Conservation (phyloP, 1,139 yeast species). For the Diutina pseudorugosa region DNA sequence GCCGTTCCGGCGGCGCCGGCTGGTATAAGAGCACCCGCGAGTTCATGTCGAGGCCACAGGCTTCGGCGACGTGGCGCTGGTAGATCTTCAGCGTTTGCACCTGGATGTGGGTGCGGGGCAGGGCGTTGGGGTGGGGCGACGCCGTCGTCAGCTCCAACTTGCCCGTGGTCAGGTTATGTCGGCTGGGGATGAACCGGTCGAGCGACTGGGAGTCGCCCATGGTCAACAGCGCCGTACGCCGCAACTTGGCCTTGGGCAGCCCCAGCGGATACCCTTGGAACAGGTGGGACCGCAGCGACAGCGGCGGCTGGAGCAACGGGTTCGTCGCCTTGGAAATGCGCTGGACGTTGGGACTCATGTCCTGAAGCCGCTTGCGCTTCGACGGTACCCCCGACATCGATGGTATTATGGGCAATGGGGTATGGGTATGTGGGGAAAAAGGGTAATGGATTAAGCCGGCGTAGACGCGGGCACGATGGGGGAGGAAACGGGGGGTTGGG, state of each 20-base stretch:
- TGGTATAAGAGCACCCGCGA: slow-evolving; percentile 79
- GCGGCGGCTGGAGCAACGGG: slow-evolving; percentile 10
- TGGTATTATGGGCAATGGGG: background rate
- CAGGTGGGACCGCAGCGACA: slow-evolving; percentile 7
- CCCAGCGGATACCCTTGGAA: background rate
- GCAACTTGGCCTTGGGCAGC: slow-evolving; percentile 8
- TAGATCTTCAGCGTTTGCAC: slow-evolving; percentile 64
- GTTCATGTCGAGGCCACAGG: slow-evolving; percentile 81
- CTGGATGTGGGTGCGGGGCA: slow-evolving; percentile 44
- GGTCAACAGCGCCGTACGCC: slow-evolving; percentile 8
- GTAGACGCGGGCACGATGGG: background rate
- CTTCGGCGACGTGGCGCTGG: slow-evolving; percentile 83
- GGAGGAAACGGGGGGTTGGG: background rate
- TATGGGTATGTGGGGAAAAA: no score
- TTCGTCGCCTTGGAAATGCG: slow-evolving; percentile 18
- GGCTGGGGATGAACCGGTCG: slow-evolving; percentile 35
- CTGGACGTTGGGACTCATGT: slow-evolving; percentile 30
- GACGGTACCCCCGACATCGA: background rate
- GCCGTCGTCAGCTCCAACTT: slow-evolving; percentile 21
- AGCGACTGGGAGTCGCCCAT: slow-evolving; percentile 12
- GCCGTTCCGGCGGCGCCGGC: slow-evolving; percentile 74
- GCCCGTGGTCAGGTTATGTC: slow-evolving; percentile 29
- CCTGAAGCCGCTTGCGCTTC: slow-evolving; percentile 15
- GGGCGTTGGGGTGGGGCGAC: slow-evolving; percentile 33
- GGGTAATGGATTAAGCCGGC: no score